Conservation (phyloP, 495 filamentous ascomycete species). For the Xylaria acuta region DNA sequence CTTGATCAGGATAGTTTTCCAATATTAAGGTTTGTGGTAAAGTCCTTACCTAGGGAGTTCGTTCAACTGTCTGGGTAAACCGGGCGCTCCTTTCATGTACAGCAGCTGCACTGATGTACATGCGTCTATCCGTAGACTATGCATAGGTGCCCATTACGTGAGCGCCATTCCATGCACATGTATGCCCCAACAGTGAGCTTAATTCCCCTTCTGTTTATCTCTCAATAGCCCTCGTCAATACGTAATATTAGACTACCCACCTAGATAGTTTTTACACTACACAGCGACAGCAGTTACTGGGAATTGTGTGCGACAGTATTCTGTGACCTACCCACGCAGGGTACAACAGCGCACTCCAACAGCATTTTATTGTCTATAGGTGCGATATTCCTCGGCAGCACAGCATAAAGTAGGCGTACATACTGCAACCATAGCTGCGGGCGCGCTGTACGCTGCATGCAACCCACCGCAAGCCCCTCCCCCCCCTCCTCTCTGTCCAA, state of each 20-base stretch:
- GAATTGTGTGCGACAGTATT: background rate
- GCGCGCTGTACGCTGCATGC: conserved; percentile 25
- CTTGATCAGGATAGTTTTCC: background rate
- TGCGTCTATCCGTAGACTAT: conserved; percentile 15
- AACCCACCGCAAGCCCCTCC: conserved; percentile 11
- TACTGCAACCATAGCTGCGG: conserved; percentile 10
- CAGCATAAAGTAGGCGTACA: conserved; percentile 7
- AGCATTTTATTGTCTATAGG: background rate
- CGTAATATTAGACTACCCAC: background rate
- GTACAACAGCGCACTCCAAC: background rate
- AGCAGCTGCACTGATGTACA: conserved; percentile 9
- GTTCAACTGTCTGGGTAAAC: background rate
- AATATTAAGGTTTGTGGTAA: background rate
- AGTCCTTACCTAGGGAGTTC: conserved; percentile 1
- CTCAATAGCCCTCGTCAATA: background rate
- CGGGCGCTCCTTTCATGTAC: background rate
- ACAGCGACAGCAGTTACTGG: background rate
- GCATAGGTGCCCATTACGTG: conserved; percentile 22
- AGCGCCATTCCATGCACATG: conserved; percentile 7
- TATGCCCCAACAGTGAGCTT: background rate
- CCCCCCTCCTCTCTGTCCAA: background rate
- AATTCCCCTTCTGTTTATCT: background rate
- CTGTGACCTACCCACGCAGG: background rate
- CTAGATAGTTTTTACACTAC: background rate
- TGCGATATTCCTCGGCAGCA: conserved; percentile 20